A percentile compares a stretch with the other conserved stretches of the same genome.
Evolutionary conservation across 2,329 filamentous ascomycete species (phyloP).

Genomic region (Colletotrichum brevisporum): DNA sequence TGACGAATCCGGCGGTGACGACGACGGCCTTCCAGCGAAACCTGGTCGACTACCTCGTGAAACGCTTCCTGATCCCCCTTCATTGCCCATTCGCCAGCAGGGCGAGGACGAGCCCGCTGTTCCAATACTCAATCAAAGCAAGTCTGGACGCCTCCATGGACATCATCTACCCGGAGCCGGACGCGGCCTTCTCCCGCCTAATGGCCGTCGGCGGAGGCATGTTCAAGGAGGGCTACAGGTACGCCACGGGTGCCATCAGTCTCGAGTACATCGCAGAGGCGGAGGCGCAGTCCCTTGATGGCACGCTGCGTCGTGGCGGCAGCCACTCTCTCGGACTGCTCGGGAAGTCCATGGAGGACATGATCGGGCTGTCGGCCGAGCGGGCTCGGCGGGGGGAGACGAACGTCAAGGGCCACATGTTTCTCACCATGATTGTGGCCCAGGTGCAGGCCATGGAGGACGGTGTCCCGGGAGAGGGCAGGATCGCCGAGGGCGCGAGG

Average conservation of each 20-base stretch:
- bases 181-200: constrained; percentile 54
- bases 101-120: constrained; percentile 60
- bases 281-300: constrained; percentile 47
- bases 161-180: constrained; percentile 53
- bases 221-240: constrained; percentile 56
- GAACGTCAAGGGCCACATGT: constrained; percentile 60
- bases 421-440: constrained; percentile 55
- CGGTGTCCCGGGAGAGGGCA: constrained; percentile 44
- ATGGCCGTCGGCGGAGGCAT: constrained; percentile 55
- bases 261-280: constrained; percentile 54
- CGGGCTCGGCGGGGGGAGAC: constrained; percentile 57
- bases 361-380: constrained; percentile 47
- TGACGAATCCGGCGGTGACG: constrained; percentile 18
- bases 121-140: constrained; percentile 64
- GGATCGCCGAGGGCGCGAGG: constrained; percentile 50
- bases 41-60: constrained; percentile 64
- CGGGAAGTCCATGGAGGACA: constrained; percentile 48
- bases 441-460: constrained; percentile 55
- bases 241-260: constrained; percentile 49
- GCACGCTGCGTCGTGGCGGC: constrained; percentile 46
- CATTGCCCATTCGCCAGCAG: constrained; percentile 64
- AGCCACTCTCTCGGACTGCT: constrained; percentile 48
- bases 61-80: constrained; percentile 68
- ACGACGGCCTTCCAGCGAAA: constrained; percentile 60
- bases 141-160: constrained; percentile 60